phyloP scores from a whole-genome alignment of 192 early-diverging fungal genomes.

The Gonapodya prolifera region DNA sequence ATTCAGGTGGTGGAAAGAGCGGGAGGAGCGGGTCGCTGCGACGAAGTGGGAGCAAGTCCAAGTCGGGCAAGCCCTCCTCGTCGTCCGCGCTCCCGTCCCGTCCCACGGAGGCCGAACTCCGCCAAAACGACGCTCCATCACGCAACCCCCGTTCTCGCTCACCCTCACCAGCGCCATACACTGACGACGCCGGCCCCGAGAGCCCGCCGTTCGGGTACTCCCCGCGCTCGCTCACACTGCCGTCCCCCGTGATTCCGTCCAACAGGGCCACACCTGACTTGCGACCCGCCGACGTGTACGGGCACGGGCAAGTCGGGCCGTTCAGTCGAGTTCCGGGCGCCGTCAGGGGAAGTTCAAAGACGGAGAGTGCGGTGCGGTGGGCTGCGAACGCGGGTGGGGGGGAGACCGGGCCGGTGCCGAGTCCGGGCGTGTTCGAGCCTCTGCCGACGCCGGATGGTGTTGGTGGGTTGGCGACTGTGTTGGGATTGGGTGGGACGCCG shows the following conservation, averaged over 20 bases:
- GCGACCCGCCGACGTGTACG: background rate
- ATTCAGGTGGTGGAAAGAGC: too few relatives aligned
- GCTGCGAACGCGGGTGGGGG: background rate
- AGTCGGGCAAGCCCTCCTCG: too few relatives aligned
- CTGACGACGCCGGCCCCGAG: too few relatives aligned
- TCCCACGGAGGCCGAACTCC: too few relatives aligned
- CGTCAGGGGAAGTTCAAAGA: background rate
- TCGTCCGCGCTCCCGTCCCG: too few relatives aligned
- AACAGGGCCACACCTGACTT: background rate
- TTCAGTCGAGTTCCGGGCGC: background rate
- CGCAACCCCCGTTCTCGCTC: too few relatives aligned
- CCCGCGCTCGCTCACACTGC: background rate
- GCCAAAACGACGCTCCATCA: too few relatives aligned
- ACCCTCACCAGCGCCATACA: too few relatives aligned
- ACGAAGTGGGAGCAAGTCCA: background rate
- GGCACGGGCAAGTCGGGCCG: background rate
- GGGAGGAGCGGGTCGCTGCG: background rate
- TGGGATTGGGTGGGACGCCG: background rate
- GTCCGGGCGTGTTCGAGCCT: background rate
- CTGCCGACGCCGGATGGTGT: background rate
- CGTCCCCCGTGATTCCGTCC: background rate
- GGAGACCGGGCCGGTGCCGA: background rate
- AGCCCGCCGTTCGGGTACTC: background rate
- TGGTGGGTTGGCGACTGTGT: background rate
- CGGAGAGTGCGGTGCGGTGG: too few relatives aligned